phyloP scores from a whole-genome alignment of 306 rosid species.

The Trifolium dubium region DNA sequence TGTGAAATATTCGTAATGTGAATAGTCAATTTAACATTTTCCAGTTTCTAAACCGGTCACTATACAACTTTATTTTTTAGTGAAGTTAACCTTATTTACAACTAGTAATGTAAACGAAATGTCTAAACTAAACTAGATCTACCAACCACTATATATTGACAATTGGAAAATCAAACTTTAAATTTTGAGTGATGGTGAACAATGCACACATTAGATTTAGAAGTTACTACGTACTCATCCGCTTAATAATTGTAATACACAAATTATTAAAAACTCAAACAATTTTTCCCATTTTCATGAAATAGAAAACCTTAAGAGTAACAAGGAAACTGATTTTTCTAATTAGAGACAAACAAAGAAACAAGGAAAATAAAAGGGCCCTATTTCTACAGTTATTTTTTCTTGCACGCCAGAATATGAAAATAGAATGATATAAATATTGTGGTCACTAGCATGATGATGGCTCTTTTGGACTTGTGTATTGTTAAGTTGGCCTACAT shows the following conservation, averaged over 20 bases:
- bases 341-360: not conserved
- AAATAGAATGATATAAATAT: slow-evolving; percentile 21
- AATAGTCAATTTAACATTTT: too few species aligned
- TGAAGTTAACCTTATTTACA: too few species aligned
- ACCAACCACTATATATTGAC: too few species aligned
- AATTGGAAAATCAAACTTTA: too few species aligned
- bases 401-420: slow-evolving; percentile 43
- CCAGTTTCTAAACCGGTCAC: too few species aligned
- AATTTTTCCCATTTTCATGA: not conserved
- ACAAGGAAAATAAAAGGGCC: not conserved
- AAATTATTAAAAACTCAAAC: not conserved
- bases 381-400: slow-evolving; percentile 16
- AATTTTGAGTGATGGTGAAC: too few species aligned
- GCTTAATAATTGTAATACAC: not conserved
- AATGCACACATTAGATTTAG: too few species aligned
- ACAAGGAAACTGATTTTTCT: slow-evolving; percentile 11
- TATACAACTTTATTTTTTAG: too few species aligned
- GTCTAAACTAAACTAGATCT: too few species aligned
- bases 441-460: slow-evolving; percentile 32
- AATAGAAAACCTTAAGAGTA: slow-evolving; percentile 2
- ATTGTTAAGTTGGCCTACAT: slow-evolving; percentile 25
- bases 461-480: slow-evolving; percentile 30
- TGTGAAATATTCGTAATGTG: too few species aligned
- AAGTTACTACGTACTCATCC: not conserved
- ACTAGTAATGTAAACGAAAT: too few species aligned